These are phyloP conservation scores for Arctium lappa DNA, from an alignment of 129 eudicot species.

Conservation along the genomic window DNA sequence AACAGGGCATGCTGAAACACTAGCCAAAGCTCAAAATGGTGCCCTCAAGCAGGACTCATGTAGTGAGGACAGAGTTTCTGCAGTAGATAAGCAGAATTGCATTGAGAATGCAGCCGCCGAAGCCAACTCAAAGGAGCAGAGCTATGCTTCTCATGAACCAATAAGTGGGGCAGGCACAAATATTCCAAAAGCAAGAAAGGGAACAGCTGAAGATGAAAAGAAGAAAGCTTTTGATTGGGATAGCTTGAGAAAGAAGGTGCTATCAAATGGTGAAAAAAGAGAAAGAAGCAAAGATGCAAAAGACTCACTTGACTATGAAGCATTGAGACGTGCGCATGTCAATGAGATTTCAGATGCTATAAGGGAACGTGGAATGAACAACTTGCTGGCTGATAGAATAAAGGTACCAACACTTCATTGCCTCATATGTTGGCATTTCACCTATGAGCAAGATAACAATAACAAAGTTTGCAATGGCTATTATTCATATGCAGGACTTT, in stretches of 20 bases:
- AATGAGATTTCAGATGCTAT: conserved; percentile 69
- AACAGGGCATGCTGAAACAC: conserved; percentile 20
- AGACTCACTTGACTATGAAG: conserved; percentile 92
- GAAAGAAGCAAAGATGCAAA: conserved; percentile 49
- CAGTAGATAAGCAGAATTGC: conserved; percentile 5
- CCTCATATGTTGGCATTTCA: not conserved
- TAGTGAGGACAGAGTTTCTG: conserved; percentile 14
- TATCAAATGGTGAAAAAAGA: conserved; percentile 33
- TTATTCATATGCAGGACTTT: conserved; percentile 53
- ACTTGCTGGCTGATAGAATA: conserved; percentile 87
- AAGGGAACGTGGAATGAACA: conserved; percentile 95
- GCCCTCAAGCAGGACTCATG: conserved; percentile 8
- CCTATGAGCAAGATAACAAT: not conserved
- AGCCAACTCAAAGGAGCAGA: conserved; percentile 35
- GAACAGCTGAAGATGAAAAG: conserved; percentile 48
- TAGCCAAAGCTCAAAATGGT: conserved; percentile 16
- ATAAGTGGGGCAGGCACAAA: conserved; percentile 8
- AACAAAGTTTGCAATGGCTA: not conserved
- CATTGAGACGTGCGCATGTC: conserved; percentile 71
- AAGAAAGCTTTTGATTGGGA: conserved; percentile 75
- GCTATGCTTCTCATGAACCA: conserved; percentile 22
- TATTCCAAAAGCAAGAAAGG: conserved; percentile 46
- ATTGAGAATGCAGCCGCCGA: conserved; percentile 10
- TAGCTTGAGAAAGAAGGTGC: conserved; percentile 59
- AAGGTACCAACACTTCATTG: conserved; percentile 43